phyloP scores from a whole-genome alignment of 2,329 filamentous ascomycete genomes.

The Capronia americana region DNA sequence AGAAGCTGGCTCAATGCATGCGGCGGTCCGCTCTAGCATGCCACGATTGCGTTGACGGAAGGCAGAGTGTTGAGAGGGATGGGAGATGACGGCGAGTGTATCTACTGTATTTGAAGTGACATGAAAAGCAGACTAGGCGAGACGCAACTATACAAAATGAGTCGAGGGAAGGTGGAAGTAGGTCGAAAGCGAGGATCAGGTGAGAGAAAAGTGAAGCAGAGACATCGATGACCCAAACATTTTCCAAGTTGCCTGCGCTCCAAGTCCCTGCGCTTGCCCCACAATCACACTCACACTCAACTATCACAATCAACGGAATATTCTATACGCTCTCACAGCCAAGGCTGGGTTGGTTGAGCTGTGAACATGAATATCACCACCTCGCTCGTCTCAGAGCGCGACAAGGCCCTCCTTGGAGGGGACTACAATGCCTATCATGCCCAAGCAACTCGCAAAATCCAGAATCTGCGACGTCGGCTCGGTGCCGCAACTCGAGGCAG shows the following conservation, averaged over 20 bases:
- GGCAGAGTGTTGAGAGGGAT: background rate
- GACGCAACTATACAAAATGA: background rate
- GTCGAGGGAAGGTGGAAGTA: background rate
- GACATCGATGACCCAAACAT: constrained; percentile 6
- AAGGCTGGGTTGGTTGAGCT: background rate
- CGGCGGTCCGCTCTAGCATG: constrained; percentile 60
- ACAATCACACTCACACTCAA: constrained; percentile 3
- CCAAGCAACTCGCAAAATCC: constrained; percentile 79
- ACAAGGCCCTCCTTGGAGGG: constrained; percentile 83
- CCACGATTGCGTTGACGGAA: constrained; percentile 41
- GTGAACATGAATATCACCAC: constrained; percentile 83
- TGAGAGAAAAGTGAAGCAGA: constrained; percentile 12
- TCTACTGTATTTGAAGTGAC: background rate
- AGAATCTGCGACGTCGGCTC: constrained; percentile 83
- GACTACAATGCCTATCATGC: constrained; percentile 86
- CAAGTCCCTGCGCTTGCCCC: background rate
- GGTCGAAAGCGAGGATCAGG: constrained; percentile 5
- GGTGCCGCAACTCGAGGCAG: constrained; percentile 83
- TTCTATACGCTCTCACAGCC: background rate
- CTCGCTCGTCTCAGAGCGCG: constrained; percentile 78
- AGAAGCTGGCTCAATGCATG: constrained; percentile 58
- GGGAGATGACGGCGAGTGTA: background rate
- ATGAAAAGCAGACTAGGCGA: background rate
- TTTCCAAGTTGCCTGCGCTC: constrained; percentile 4
- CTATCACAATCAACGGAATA: background rate